These are phyloP conservation scores for Parathielavia hyrcaniae DNA, from an alignment of 495 filamentous ascomycete species.

Conservation along the genomic window DNA sequence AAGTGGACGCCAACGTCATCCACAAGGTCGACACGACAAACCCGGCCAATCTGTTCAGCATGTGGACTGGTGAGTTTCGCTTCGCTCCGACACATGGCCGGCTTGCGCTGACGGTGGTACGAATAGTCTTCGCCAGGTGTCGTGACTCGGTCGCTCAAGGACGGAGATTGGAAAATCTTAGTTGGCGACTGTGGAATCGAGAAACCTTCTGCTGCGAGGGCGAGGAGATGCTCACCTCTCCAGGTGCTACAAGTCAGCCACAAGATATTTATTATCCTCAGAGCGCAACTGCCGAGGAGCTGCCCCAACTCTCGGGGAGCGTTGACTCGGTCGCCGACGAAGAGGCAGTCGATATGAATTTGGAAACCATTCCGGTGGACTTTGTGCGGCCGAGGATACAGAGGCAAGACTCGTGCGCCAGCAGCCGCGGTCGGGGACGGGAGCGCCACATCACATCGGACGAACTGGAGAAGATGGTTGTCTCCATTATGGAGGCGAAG, in stretches of 20 bases:
- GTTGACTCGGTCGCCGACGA: constrained; percentile 78
- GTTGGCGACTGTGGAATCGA: constrained; percentile 92
- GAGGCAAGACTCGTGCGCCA: constrained; percentile 50
- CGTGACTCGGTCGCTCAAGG: constrained; percentile 92
- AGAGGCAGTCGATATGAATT: constrained; percentile 62
- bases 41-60: constrained; percentile 87
- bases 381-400: constrained; percentile 53
- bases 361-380: constrained; percentile 51
- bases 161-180: constrained; percentile 85
- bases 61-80: constrained; percentile 83
- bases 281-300: constrained; percentile 38
- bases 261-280: constrained; percentile 41
- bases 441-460: constrained; percentile 88
- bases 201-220: constrained; percentile 91
- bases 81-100: not conserved
- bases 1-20: constrained; percentile 78
- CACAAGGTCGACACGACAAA: constrained; percentile 92
- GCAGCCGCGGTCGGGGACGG: constrained; percentile 58
- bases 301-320: constrained; percentile 86
- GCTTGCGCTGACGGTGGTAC: constrained; percentile 12
- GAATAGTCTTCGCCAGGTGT: constrained; percentile 91
- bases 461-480: constrained; percentile 83
- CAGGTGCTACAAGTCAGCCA: constrained; percentile 39
- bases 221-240: constrained; percentile 34
- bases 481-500: constrained; percentile 75